These are phyloP conservation scores for Thyridium curvatum DNA, from an alignment of 2,329 filamentous ascomycete genomes.

Conservation along the genomic window DNA sequence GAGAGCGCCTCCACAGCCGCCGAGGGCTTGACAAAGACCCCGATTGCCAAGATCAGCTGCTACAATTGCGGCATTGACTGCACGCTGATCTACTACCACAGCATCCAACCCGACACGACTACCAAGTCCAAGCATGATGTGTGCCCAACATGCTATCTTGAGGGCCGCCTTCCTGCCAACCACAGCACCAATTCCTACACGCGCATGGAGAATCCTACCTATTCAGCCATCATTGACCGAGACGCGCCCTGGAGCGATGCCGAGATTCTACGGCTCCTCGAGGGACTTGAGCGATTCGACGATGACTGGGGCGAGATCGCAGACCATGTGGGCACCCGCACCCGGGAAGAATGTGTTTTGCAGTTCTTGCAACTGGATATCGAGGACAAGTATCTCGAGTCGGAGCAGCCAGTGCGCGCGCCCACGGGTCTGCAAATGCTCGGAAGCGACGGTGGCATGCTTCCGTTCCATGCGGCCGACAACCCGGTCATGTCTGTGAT, in stretches of 20 bases:
- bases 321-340: constrained; percentile 85
- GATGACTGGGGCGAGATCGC: constrained; percentile 94
- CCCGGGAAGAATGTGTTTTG: constrained; percentile 90
- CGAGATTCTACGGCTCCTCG: constrained; percentile 81
- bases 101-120: constrained; percentile 48
- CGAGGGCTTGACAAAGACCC: constrained; percentile 58
- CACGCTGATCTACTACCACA: constrained; percentile 57
- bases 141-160: constrained; percentile 84
- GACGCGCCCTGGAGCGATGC: constrained; percentile 88
- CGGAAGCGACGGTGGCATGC: constrained; percentile 67
- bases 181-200: constrained; percentile 76
- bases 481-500: constrained; percentile 97
- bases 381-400: constrained; percentile 92
- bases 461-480: constrained; percentile 87
- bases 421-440: constrained; percentile 58
- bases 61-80: constrained; percentile 91
- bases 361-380: constrained; percentile 96
- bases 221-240: constrained; percentile 70
- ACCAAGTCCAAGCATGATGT: constrained; percentile 75
- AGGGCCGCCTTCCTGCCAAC: constrained; percentile 74
- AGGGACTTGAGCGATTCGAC: constrained; percentile 87
- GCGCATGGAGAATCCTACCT: constrained; percentile 82
- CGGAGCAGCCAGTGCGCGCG: constrained; percentile 52
- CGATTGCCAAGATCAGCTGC: constrained; percentile 71
- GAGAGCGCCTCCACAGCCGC: constrained; percentile 18